Evolutionary conservation across 2,329 filamentous ascomycete genomes (phyloP).

Genomic region (Sporothrix schenckii): DNA sequence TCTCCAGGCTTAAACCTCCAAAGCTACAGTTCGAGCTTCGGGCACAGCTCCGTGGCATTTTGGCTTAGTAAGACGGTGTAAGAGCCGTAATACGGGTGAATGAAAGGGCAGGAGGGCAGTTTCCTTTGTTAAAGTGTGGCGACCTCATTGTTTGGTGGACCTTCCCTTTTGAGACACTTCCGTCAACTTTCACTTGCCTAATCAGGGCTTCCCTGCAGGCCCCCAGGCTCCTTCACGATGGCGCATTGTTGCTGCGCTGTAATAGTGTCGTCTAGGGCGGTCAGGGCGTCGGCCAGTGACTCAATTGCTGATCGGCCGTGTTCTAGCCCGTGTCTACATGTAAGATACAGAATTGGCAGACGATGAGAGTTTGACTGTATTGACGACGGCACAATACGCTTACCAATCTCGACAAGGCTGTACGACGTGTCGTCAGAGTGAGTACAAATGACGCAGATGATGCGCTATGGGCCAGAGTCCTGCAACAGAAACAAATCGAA

Average conservation of each 20-base stretch:
- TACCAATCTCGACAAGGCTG: slow-evolving; percentile 2
- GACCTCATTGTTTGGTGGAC: not conserved
- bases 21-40: too few species aligned
- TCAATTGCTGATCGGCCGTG: not conserved
- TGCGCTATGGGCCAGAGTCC: not conserved
- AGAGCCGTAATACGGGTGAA: too few species aligned
- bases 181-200: slow-evolving; percentile 1
- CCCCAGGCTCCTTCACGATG: too few species aligned
- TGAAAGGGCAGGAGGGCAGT: too few species aligned
- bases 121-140: not conserved
- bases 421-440: not conserved
- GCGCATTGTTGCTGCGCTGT: too few species aligned
- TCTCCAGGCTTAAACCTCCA: too few species aligned
- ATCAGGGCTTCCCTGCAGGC: not conserved
- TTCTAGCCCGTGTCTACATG: not conserved
- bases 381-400: not conserved
- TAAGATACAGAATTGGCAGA: too few species aligned
- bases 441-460: not conserved
- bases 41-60: not conserved
- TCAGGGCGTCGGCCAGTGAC: not conserved
- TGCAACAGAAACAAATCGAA: not conserved
- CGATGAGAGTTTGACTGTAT: not conserved
- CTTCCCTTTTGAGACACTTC: slow-evolving; percentile 8
- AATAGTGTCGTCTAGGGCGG: not conserved
- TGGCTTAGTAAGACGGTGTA: slow-evolving; percentile 7